phyloP scores from a whole-genome alignment of 1,284 basidiomycete species.

The Clitocybe nebularis region DNA sequence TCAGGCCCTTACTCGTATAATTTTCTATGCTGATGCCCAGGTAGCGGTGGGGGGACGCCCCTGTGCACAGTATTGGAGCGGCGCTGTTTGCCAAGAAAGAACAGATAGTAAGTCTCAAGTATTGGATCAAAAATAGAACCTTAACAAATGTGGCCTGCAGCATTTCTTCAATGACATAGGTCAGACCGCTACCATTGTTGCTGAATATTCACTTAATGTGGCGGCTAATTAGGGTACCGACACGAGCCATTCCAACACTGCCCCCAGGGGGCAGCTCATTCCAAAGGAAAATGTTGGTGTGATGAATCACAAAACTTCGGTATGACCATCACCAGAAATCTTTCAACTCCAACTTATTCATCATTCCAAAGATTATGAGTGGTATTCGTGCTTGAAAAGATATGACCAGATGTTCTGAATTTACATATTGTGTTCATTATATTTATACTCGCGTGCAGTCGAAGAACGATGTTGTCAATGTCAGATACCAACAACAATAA shows the following conservation, averaged over 20 bases:
- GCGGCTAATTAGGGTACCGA: slow-evolving; percentile 42
- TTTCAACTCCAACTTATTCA: slow-evolving; percentile 9
- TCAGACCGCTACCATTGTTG: slow-evolving; percentile 4
- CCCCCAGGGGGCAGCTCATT: slow-evolving; percentile 57
- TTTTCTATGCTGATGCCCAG: slow-evolving; percentile 8
- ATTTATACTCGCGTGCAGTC: too few relatives aligned
- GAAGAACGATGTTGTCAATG: too few relatives aligned
- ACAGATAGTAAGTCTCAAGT: slow-evolving; percentile 61
- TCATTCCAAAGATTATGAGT: slow-evolving; percentile 55
- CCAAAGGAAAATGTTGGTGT: slow-evolving; percentile 67
- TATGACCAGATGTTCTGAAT: slow-evolving; percentile 63
- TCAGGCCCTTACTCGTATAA: neutral
- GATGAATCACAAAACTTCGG: slow-evolving; percentile 62
- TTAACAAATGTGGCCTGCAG: too few relatives aligned
- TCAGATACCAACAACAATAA: too few relatives aligned
- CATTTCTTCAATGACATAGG: slow-evolving; percentile 71
- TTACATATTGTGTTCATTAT: too few relatives aligned
- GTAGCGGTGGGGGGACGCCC: slow-evolving; percentile 88
- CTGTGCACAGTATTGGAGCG: slow-evolving; percentile 85
- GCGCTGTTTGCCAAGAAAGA: slow-evolving; percentile 78
- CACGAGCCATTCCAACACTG: slow-evolving; percentile 83
- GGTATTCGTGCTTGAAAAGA: slow-evolving; percentile 76
- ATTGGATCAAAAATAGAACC: too few relatives aligned
- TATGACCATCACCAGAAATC: slow-evolving; percentile 23
- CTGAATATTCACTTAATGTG: neutral